Base-by-base conservation (phyloP, 257 asterid species). In the Solanum acaule region DNA sequence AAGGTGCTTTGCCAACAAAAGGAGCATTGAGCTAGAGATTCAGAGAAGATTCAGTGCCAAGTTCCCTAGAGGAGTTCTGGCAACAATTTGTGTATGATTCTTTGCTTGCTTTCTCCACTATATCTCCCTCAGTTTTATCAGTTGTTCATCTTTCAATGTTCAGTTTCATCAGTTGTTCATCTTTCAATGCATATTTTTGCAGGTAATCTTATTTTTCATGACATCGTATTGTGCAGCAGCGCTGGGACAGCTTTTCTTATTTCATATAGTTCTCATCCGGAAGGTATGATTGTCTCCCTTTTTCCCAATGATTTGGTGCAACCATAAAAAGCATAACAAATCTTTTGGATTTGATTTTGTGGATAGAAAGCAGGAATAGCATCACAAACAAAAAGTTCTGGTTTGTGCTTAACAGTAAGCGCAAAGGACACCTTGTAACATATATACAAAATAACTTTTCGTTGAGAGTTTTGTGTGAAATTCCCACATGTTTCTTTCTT, bases 171-270 rank as follows among this genome's bases (percentile, higher is more conserved):
- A n/a, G n/a, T 46, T 23, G 0, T 44, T 25, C 22, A 25, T 35
- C 40, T 75, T 61, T 49, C 38, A 84, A 73, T 85, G 22, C 5
- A 44, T 76, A 29, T 16, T 34, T 33, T 71, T 89, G 61, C 95
- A 96, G 99, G 91, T 93, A 68, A 25, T 96, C 35, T 90, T 97
- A 91, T 89, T 94, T 89, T 70, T 93, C 83, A 34, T 95, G 92
- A 94, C 94, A 56, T 91, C 93, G 22, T 97, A 96, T 90, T 89
- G 96, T 93, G 82, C 95, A 10, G 98, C 96, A 63, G 99, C 99
- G n/a, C 79, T 96, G 82, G 99, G 99, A 87, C 99, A 97, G 71
- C 96, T 97, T 49, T 92, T 95, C 89, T 92, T 97, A 96, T 97
- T 97, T 92, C 99, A 97, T 85, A 88, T 96, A 12, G 94, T 97